Evolutionary conservation across 2,329 filamentous ascomycete genomes (phyloP), one percentile per base, ranked within the genome.

Genomic region (Epicoccum nigrum): DNA sequence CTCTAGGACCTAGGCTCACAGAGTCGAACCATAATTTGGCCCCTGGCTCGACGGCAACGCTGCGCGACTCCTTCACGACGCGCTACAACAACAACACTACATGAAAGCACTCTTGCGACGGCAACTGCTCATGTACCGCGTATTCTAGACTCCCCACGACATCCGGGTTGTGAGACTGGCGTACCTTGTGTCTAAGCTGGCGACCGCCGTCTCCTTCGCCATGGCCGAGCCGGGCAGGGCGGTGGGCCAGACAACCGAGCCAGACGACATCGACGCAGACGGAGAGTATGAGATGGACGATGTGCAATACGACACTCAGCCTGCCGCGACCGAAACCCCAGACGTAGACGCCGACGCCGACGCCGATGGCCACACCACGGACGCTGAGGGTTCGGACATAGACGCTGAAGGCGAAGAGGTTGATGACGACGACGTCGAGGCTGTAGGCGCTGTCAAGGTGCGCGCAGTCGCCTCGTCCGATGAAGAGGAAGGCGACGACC

Each of bases 371-470:
- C 60, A 73, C 51, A 65, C 60, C 25, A 72, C 69, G n/a, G 74
- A 76, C 55, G 71, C 70, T 11, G 73, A 72, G 51, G 71, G 70
- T 51, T 75, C 74, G 33, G 75, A 78, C 30, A 65, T 74, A n/a
- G 74, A 76, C 54, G 73, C 70, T 12, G 74, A 74, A 50, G 71
- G 70, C 44, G 73, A 75, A 42, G 75, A 78, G 40, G 71, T 74
- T n/a, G 76, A 85, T 56, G 82, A 78, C 21, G 79, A 81, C 32
- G 79, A 76, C 45, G 80, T 80, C 17, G 73, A 74, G 49, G 70
- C 71, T 21, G 72, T 74, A 12, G 72, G 72, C 30, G 71, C 72
- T 39, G 72, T 75, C 51, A 81, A 69, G 74, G 63, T 74, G 45
- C 67, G 55, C 32, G 48, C 69, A 25, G 43, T 57, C 35, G 52